These are phyloP conservation scores for Gossypium sturtianum DNA, from an alignment of 345 rosid genomes.

Conservation along the genomic window DNA sequence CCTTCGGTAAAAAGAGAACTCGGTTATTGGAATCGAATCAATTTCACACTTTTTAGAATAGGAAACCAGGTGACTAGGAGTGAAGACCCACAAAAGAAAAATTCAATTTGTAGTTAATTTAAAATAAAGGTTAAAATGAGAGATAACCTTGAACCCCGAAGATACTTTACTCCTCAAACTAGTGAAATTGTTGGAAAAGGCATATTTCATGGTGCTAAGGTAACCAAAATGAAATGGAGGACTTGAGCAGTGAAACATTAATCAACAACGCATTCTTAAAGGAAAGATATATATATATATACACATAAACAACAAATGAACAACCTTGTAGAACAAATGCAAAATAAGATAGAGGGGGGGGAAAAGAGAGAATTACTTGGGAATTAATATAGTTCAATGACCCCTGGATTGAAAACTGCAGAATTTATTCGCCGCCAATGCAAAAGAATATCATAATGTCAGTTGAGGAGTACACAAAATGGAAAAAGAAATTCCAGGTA, in stretches of 20 bases:
- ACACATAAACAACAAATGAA: background rate
- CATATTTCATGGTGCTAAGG: background rate
- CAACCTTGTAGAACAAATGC: background rate
- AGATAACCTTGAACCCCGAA: too few species aligned
- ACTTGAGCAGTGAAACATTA: background rate
- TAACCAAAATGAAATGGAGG: background rate
- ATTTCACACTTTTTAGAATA: too few species aligned
- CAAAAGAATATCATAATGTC: slow-evolving; percentile 9
- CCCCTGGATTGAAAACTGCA: slow-evolving; percentile 42
- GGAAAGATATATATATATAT: background rate
- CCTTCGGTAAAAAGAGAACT: too few species aligned
- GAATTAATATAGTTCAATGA: slow-evolving; percentile 38
- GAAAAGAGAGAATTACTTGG: slow-evolving; percentile 28
- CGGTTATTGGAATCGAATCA: too few species aligned
- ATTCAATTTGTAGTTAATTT: too few species aligned
- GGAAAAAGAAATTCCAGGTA: background rate
- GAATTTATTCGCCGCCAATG: slow-evolving; percentile 9
- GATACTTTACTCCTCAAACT: too few species aligned
- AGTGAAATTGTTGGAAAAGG: too few species aligned
- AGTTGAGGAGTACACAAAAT: background rate
- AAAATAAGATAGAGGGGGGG: background rate
- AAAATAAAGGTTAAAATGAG: too few species aligned
- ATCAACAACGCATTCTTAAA: background rate
- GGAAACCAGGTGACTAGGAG: too few species aligned
- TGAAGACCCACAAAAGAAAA: too few species aligned